Conservation (phyloP, 495 filamentous ascomycete genomes). For the Penicillium longicatenatum region DNA sequence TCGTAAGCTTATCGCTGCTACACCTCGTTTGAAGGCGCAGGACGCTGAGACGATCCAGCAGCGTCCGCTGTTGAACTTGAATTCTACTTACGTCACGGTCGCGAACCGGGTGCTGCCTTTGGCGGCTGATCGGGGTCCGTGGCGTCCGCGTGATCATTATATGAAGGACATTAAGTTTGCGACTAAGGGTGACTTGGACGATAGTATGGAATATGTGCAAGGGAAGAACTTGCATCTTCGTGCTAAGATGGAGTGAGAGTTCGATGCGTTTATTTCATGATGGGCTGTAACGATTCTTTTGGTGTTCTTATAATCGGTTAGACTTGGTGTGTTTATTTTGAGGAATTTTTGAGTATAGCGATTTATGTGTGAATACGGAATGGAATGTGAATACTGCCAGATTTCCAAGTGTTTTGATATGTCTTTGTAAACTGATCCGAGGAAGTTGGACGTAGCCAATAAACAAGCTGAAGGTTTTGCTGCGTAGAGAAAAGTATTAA, state of each 20-base stretch:
- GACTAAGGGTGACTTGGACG: conserved; percentile 47
- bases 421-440: too few species aligned
- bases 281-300: neutral
- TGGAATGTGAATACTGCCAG: neutral
- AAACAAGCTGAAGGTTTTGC: too few species aligned
- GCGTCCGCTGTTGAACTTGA: conserved; percentile 45
- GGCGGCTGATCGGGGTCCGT: conserved; percentile 52
- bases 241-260: conserved; percentile 23
- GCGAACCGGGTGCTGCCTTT: conserved; percentile 44
- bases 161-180: conserved; percentile 53
- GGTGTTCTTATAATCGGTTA: neutral
- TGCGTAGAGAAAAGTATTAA: too few species aligned
- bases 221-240: conserved; percentile 26
- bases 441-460: too few species aligned
- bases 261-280: neutral
- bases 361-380: neutral
- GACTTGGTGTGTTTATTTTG: neutral
- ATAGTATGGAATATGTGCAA: conserved; percentile 36
- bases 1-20: conserved; percentile 37
- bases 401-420: too few species aligned
- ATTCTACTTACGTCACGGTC: conserved; percentile 52
- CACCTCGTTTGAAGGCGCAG: conserved; percentile 39
- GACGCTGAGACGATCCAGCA: conserved; percentile 36
- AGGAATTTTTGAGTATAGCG: neutral
- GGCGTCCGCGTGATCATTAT: conserved; percentile 58